Conservation (phyloP, 1,139 yeast species). For the Geotrichum europaeum region DNA sequence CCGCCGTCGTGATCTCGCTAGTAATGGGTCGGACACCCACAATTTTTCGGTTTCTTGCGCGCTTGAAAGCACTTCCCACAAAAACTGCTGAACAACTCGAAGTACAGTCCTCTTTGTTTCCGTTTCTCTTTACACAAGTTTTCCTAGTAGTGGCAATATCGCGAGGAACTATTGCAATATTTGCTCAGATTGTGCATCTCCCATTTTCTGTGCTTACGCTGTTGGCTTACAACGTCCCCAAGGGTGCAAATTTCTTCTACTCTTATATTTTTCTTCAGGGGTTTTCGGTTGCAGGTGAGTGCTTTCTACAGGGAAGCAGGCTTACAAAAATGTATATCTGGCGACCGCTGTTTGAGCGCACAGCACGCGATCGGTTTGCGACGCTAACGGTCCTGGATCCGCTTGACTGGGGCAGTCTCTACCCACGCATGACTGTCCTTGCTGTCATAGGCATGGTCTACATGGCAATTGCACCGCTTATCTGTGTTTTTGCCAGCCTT, state of each 20-base stretch:
- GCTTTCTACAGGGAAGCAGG: conserved; percentile 47
- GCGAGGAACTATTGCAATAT: conserved; percentile 65
- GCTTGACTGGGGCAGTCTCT: conserved; percentile 70
- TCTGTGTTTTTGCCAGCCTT: conserved; percentile 55
- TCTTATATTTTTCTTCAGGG: conserved; percentile 70
- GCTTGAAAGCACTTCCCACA: conserved; percentile 60
- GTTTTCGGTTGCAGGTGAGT: conserved; percentile 58
- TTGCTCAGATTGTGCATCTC: conserved; percentile 57
- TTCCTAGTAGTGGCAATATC: conserved; percentile 81
- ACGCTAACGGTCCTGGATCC: conserved; percentile 42
- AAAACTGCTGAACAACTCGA: conserved; percentile 59
- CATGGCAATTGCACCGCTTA: conserved; percentile 71
- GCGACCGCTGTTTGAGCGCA: conserved; percentile 40
- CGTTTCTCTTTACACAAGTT: conserved; percentile 69
- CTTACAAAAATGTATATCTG: conserved; percentile 40
- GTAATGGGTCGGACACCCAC: conserved; percentile 71
- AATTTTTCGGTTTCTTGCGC: conserved; percentile 61
- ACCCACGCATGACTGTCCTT: conserved; percentile 68
- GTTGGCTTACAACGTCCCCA: conserved; percentile 70
- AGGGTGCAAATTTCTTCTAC: conserved; percentile 75
- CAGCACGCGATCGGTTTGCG: conserved; percentile 55
- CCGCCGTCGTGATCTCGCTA: conserved; percentile 59
- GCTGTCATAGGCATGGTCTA: conserved; percentile 74
- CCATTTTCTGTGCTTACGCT: conserved; percentile 69
- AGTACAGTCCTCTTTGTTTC: conserved; percentile 71